Percentiles rank a stretch among this genome's conserved stretches.
Evolutionary conservation across 441 rosid genomes (phyloP).

Genomic region (Populus trichocarpa): DNA sequence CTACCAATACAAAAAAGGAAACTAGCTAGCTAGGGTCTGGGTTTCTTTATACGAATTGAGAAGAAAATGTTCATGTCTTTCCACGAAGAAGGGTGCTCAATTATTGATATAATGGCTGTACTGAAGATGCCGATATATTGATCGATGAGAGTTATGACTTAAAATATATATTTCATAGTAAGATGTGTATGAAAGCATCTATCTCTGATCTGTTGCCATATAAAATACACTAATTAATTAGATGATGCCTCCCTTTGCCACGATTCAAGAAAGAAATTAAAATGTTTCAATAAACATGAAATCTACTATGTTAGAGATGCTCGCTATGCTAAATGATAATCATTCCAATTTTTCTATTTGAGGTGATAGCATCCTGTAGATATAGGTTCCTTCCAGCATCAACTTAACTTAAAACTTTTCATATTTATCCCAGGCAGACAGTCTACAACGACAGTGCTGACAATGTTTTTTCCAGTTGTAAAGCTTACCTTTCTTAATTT

Average conservation of each 20-base stretch:
- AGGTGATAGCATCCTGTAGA: constrained; percentile 16
- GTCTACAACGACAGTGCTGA: background rate
- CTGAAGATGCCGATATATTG: constrained; percentile 19
- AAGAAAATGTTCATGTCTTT: constrained; percentile 7
- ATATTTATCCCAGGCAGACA: background rate
- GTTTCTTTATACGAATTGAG: background rate
- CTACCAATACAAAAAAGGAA: too few species aligned
- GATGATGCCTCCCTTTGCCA: background rate
- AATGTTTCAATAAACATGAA: constrained; percentile 5
- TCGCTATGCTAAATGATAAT: background rate
- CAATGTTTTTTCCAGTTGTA: background rate
- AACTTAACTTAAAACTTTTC: constrained; percentile 12
- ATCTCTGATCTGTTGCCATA: background rate
- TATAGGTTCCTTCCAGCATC: constrained; percentile 10
- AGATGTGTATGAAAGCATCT: constrained; percentile 14
- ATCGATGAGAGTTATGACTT: background rate
- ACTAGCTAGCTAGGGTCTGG: too few species aligned
- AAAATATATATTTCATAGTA: background rate
- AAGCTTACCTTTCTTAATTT: background rate
- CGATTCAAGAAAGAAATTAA: background rate
- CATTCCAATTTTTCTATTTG: constrained; percentile 13
- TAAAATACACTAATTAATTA: background rate
- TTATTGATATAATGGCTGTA: background rate
- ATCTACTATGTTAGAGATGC: background rate
- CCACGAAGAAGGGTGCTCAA: constrained; percentile 1